Base-by-base conservation (phyloP, 2,329 filamentous ascomycete genomes). In the Xenoacremonium recifei region DNA sequence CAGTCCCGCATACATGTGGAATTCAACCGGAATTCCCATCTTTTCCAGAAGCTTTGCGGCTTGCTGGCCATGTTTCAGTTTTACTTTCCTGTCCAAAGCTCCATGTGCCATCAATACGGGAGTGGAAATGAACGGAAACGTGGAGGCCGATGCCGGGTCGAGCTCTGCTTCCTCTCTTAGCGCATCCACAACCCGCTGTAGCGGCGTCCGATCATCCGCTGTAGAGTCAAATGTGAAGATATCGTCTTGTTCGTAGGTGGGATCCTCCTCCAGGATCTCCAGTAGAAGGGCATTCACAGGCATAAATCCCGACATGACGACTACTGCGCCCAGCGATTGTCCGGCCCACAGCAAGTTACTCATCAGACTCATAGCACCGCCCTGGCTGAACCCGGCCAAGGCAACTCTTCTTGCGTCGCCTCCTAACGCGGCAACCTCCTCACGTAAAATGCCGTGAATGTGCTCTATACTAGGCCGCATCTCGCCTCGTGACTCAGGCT, bases 341-440 rank as follows among this genome's bases (percentile, higher is more conserved):
- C 65, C 69, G 9, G 70, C 61, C 71, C 72, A 74, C 2, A 70
- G 57, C 40, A 80, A 42, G 42, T 69, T 47, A 9, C 68, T 60
- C 15, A 66, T 52, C 44, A 80, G 44, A 0, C 65, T 58, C 31
- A 70, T 69, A 3, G 76, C 76, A 48, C 73, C 76, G 1, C 77
- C 77, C 48, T 80, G 76, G 36, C 77, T 80, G 15, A 79, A 55
- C 0, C 76, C 76, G 29, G 72, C 70, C 0, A 80, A 46, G 2
- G 76, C 55, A 0, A 79, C 56, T 31, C 66, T 70, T 11, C 49
- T 38, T 1, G 61, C 48, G 4, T 71, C 68, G 0, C 60, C 62
- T 0, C 35, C 36, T 0, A 77, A 42, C 0, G 54, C n/a, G 1
- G 38, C 51, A 1, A 67, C 60, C 44, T 76, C 73, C 0, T 44